A percentile compares a stretch with the other conserved stretches of the same genome.
These are phyloP conservation scores for Carpinus viminea DNA, from an alignment of 306 rosid species.

Conservation along the genomic window DNA sequence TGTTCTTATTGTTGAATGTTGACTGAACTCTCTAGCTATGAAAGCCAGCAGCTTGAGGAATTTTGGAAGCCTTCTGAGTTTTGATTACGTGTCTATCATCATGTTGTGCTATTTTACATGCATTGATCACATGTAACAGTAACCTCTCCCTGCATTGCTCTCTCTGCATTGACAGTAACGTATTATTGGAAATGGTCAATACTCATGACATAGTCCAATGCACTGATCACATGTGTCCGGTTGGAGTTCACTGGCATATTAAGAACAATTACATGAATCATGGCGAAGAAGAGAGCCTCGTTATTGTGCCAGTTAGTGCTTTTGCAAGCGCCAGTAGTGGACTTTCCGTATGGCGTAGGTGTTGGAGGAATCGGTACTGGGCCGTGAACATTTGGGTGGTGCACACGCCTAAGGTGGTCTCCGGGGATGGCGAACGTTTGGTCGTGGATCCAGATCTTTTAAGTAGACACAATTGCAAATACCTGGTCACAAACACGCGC, in stretches of 20 bases:
- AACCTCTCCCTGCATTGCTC: conserved; percentile 1
- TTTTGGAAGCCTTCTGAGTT: background rate
- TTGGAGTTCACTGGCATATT: conserved; percentile 82
- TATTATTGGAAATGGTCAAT: background rate
- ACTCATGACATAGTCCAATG: conserved; percentile 40
- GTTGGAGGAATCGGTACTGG: no score
- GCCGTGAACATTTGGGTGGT: no score
- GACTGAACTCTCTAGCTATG: background rate
- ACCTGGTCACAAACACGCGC: background rate
- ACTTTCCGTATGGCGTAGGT: no score
- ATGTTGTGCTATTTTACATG: background rate
- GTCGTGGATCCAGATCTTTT: no score
- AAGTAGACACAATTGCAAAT: no score
- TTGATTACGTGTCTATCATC: no score
- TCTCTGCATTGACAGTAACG: conserved; percentile 32
- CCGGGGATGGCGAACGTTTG: no score
- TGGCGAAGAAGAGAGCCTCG: no score
- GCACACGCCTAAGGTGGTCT: no score
- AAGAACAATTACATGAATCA: conserved; percentile 59
- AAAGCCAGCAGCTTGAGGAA: background rate
- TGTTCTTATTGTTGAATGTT: background rate
- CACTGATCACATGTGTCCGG: conserved; percentile 78
- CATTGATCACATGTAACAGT: no score
- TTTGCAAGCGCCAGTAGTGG: no score
- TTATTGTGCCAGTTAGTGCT: no score